Conservation (phyloP, 768 basidiomycete genomes). For the Lactifluus volemus region DNA sequence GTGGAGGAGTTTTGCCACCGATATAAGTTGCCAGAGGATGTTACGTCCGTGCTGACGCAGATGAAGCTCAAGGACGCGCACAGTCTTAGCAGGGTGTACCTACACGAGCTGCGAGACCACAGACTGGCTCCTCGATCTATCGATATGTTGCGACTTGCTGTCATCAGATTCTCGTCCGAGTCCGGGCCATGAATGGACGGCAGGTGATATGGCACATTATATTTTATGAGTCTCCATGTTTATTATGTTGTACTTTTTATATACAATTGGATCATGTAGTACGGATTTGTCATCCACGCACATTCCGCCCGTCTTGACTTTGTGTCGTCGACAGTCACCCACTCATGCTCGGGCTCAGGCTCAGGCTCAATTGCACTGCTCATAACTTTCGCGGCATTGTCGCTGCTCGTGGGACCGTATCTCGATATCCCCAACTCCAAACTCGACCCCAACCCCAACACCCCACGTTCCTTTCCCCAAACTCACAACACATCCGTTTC, state of each 20-base stretch:
- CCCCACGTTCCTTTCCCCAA: neutral
- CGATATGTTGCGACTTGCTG: slow-evolving; percentile 10
- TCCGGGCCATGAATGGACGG: neutral
- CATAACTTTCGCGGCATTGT: too few species aligned
- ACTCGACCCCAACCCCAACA: neutral
- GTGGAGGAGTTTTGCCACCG: slow-evolving; percentile 7
- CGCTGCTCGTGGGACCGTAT: neutral
- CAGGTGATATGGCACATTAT: neutral
- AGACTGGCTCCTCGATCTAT: neutral
- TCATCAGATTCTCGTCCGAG: slow-evolving; percentile 11
- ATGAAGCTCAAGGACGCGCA: slow-evolving; percentile 9
- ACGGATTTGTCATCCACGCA: too few species aligned
- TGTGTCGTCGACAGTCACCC: too few species aligned
- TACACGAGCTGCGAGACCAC: slow-evolving; percentile 1
- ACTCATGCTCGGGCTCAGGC: too few species aligned
- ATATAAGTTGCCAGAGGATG: slow-evolving; percentile 7
- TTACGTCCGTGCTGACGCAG: neutral
- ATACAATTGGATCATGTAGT: too few species aligned
- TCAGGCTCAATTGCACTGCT: too few species aligned
- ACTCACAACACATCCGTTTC: neutral
- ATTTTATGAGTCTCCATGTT: neutral
- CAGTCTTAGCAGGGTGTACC: slow-evolving; percentile 4
- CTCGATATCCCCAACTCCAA: neutral
- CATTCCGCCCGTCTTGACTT: too few species aligned
- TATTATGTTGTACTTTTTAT: slow-evolving; percentile 4